A percentile compares a stretch with the other conserved stretches of the same genome.
These are phyloP conservation scores for Bidens hawaiensis DNA, from an alignment of 140 eudicot genomes.

Conservation along the genomic window DNA sequence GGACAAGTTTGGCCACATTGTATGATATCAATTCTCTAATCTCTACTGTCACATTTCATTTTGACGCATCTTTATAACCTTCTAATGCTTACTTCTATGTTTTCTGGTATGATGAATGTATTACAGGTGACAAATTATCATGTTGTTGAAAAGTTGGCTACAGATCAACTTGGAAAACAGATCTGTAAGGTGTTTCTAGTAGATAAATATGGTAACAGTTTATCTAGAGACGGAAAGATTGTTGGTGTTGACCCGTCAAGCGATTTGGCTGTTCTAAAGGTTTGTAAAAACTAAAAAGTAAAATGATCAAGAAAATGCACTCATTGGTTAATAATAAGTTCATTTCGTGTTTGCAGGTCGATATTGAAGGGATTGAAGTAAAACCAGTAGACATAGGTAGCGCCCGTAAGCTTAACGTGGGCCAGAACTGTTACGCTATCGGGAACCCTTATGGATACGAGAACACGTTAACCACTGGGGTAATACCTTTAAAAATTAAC, in stretches of 20 bases:
- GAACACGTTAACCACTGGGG: conserved; percentile 93
- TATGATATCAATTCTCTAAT: conserved; percentile 43
- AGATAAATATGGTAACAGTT: conserved; percentile 55
- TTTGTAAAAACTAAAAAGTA: conserved; percentile 4
- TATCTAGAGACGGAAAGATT: conserved; percentile 64
- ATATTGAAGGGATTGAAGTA: conserved; percentile 55
- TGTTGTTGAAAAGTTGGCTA: conserved; percentile 77
- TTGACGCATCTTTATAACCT: background rate
- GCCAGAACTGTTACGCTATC: conserved; percentile 90
- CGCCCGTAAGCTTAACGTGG: conserved; percentile 57
- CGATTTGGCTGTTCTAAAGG: conserved; percentile 97
- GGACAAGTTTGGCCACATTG: conserved; percentile 98
- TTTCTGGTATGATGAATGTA: background rate
- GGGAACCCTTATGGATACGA: conserved; percentile 98
- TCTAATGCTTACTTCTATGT: background rate
- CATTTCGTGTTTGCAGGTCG: conserved; percentile 43
- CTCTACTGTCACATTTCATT: conserved; percentile 3
- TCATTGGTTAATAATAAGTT: background rate
- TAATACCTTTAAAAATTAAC: conserved; percentile 22
- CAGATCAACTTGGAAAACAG: conserved; percentile 69
- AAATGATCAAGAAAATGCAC: background rate
- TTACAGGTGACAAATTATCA: conserved; percentile 94
- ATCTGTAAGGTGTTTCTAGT: conserved; percentile 82
- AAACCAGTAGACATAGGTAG: conserved; percentile 72
- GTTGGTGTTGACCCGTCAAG: conserved; percentile 75